Evolutionary conservation across 73 alveolate genomes (phyloP).

Genomic region (Stentor coeruleus): DNA sequence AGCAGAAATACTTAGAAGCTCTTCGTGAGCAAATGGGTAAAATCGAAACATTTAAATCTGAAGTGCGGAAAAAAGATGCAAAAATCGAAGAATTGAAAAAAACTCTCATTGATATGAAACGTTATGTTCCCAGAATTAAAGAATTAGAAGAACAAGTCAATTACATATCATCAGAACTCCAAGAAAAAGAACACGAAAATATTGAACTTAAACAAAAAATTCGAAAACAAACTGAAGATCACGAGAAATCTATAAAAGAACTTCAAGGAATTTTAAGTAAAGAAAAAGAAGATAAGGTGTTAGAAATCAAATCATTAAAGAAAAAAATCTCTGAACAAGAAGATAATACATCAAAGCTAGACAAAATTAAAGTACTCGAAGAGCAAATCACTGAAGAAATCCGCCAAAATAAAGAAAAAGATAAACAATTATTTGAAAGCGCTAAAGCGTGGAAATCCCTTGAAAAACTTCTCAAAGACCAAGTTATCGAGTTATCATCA

Average conservation of each 20-base stretch:
- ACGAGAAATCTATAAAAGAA: conserved; percentile 4
- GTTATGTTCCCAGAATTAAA: not conserved
- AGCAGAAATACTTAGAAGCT: conserved; percentile 7
- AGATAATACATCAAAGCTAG: not conserved
- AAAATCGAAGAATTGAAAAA: not conserved
- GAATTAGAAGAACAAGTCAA: not conserved
- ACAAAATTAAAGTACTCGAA: not conserved
- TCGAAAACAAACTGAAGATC: conserved; percentile 14
- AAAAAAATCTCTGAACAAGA: not conserved
- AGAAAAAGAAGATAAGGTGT: conserved; percentile 8
- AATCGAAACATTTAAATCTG: not conserved
- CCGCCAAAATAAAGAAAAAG: not conserved
- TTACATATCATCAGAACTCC: not conserved
- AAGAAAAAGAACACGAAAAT: conserved; percentile 4
- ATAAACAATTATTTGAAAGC: not conserved
- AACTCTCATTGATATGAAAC: not conserved
- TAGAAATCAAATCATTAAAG: conserved; percentile 4
- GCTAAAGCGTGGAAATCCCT: not conserved
- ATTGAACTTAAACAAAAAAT: not conserved
- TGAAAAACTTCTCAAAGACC: conserved; percentile 21
- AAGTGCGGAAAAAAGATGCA: not conserved
- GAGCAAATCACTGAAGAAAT: not conserved
- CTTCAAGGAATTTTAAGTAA: not conserved
- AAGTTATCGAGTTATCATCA: not conserved
- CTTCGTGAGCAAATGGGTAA: not conserved